These are phyloP conservation scores for Globisporangium nagaii DNA, from an alignment of 352 stramenopile genomes.

Conservation along the genomic window DNA sequence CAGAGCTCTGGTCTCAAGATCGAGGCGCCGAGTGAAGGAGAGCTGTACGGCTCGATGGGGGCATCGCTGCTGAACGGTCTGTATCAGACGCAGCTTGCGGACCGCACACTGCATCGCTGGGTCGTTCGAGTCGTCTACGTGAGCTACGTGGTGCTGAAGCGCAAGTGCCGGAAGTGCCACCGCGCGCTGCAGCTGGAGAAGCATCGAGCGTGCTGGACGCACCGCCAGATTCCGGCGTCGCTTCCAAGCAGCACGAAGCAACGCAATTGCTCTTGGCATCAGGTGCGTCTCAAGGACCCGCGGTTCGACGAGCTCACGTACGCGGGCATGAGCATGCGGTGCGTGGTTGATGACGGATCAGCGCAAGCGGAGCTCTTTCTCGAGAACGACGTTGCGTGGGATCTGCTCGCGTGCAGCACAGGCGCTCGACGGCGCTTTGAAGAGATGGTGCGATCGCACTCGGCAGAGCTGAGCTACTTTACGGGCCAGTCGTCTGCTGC, in stretches of 20 bases:
- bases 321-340: slow-evolving; percentile 41
- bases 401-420: slow-evolving; percentile 46
- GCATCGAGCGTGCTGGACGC: slow-evolving; percentile 36
- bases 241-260: slow-evolving; percentile 1
- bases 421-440: slow-evolving; percentile 40
- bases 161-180: slow-evolving; percentile 54
- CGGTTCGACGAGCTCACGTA: slow-evolving; percentile 30
- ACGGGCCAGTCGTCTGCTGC: slow-evolving; percentile 17
- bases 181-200: slow-evolving; percentile 36
- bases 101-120: slow-evolving; percentile 52
- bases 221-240: slow-evolving; percentile 6
- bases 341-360: slow-evolving; percentile 73
- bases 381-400: slow-evolving; percentile 66
- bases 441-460: slow-evolving; percentile 33
- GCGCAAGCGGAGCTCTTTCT: slow-evolving; percentile 70
- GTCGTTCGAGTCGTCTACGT: slow-evolving; percentile 67
- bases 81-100: slow-evolving; percentile 29
- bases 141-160: slow-evolving; percentile 72
- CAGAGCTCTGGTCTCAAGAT: neutral
- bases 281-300: slow-evolving; percentile 27
- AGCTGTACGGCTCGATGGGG: slow-evolving; percentile 34
- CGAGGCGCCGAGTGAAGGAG: slow-evolving; percentile 13
- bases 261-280: slow-evolving; percentile 21
- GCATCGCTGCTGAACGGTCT: slow-evolving; percentile 38
- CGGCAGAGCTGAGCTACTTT: slow-evolving; percentile 55